Conservation (phyloP, 2,329 filamentous ascomycete genomes). For the Fusarium sp. region DNA sequence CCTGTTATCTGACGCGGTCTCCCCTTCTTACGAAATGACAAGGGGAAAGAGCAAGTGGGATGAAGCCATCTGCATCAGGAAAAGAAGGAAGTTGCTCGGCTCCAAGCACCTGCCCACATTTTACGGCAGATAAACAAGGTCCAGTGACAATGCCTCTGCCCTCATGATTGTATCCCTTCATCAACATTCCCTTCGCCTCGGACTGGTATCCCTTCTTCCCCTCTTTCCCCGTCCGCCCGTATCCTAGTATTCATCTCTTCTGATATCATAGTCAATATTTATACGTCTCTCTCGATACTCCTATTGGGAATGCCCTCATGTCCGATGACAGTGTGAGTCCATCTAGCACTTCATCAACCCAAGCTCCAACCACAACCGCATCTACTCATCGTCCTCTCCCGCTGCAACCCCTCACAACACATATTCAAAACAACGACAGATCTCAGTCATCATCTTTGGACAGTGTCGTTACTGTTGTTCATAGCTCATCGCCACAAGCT, state of each 20-base stretch:
- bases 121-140: background rate
- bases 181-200: slow-evolving; percentile 5
- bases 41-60: background rate
- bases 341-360: slow-evolving; percentile 11
- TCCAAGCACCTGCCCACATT: background rate
- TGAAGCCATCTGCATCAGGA: background rate
- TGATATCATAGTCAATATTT: slow-evolving; percentile 1
- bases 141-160: background rate
- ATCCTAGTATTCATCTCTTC: slow-evolving; percentile 14
- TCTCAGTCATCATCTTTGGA: background rate
- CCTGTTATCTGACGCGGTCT: background rate
- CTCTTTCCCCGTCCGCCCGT: background rate
- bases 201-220: slow-evolving; percentile 1
- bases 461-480: background rate
- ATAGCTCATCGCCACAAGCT: background rate
- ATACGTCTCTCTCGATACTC: slow-evolving; percentile 1
- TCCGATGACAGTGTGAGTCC: slow-evolving; percentile 13
- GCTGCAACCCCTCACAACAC: background rate
- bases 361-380: background rate
- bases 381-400: background rate
- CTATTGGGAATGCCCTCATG: slow-evolving; percentile 21
- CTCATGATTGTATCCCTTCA: slow-evolving; percentile 5
- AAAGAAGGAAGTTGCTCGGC: background rate
- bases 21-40: background rate
- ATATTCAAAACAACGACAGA: background rate